A percentile compares a stretch with the other conserved stretches of the same genome.
Conservation (phyloP, 2,329 filamentous ascomycete species). For the Epichloe scottii region DNA sequence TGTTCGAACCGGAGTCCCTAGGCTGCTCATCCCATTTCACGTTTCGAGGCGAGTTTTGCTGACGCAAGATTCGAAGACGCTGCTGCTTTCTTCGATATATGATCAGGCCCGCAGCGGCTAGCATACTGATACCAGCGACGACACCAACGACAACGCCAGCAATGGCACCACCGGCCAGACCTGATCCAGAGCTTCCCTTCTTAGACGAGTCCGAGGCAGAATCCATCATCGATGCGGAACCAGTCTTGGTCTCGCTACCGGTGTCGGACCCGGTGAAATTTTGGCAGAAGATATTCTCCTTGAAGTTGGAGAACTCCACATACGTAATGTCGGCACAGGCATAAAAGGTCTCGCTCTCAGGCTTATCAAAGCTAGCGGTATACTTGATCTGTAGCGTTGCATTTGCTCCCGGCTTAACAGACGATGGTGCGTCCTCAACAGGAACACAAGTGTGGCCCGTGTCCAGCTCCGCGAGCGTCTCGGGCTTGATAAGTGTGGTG, state of each 20-base stretch:
- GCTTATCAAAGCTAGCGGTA: conserved; percentile 24
- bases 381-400: too few relatives aligned
- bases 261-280: conserved; percentile 18
- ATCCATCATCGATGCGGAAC: conserved; percentile 4
- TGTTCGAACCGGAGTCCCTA: conserved; percentile 10
- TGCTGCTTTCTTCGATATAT: conserved; percentile 28
- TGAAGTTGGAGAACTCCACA: conserved; percentile 23
- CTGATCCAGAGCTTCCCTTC: conserved; percentile 14
- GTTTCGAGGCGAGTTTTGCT: conserved; percentile 14
- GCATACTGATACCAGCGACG: conserved; percentile 46
- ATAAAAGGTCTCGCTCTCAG: conserved; percentile 33
- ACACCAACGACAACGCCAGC: conserved; percentile 64
- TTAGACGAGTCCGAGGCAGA: conserved; percentile 10
- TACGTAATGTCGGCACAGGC: conserved; percentile 37
- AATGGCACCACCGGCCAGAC: conserved; percentile 55
- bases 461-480: too few relatives aligned
- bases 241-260: conserved; percentile 10
- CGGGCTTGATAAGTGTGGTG: too few relatives aligned
- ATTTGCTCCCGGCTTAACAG: too few relatives aligned
- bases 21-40: conserved; percentile 13
- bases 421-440: too few relatives aligned
- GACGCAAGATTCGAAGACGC: conserved; percentile 10
- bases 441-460: too few relatives aligned
- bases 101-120: conserved; percentile 48
- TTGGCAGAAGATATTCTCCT: conserved; percentile 27